Evolutionary conservation across 257 asterid species (phyloP).

Genomic region (Lantana camara): DNA sequence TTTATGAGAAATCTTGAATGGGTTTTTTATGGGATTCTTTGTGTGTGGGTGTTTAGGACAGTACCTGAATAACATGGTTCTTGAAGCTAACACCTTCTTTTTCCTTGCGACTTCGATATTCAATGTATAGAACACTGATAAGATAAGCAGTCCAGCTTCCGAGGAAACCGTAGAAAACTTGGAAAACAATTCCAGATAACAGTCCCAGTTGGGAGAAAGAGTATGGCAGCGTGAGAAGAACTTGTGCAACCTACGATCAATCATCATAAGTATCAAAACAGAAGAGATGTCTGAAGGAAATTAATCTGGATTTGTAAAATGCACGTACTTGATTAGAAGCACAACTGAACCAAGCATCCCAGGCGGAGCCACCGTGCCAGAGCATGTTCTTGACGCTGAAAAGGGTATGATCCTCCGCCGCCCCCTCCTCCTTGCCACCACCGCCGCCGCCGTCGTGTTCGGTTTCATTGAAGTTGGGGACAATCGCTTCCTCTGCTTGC

Average conservation of each 20-base stretch:
- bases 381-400: slow-evolving; percentile 51
- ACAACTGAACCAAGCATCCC: slow-evolving; percentile 95
- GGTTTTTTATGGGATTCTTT: background rate
- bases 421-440: slow-evolving; percentile 38
- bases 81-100: slow-evolving; percentile 82
- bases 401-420: slow-evolving; percentile 34
- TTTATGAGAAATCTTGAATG: background rate
- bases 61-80: slow-evolving; percentile 91
- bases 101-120: slow-evolving; percentile 80
- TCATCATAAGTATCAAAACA: background rate
- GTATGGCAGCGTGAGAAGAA: slow-evolving; percentile 82
- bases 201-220: slow-evolving; percentile 86
- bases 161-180: slow-evolving; percentile 69
- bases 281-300: background rate
- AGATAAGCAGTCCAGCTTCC: slow-evolving; percentile 96
- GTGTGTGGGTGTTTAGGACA: background rate
- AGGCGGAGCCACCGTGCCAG: slow-evolving; percentile 94
- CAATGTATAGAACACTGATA: slow-evolving; percentile 74
- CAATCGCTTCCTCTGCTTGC: slow-evolving; percentile 82
- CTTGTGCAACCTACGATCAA: slow-evolving; percentile 79
- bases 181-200: slow-evolving; percentile 68
- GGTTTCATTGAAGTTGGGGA: slow-evolving; percentile 39
- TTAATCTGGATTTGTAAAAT: too few species aligned
- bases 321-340: slow-evolving; percentile 77
- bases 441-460: slow-evolving; percentile 44